Percentiles rank a stretch among this genome's conserved stretches.
Conservation (phyloP, 768 basidiomycete genomes). For the Mycena alexandri region DNA sequence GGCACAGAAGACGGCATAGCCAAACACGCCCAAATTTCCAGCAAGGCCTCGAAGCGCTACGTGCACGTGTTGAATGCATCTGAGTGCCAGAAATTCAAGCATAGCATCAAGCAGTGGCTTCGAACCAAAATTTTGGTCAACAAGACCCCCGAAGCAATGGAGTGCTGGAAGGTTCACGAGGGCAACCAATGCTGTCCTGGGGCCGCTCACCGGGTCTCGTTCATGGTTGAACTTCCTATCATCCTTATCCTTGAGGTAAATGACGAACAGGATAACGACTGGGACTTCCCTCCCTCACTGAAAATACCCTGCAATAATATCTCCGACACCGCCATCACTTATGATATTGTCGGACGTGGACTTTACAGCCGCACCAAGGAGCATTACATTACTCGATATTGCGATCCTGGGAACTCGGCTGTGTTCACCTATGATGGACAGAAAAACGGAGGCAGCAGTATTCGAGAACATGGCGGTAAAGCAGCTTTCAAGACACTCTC, state of each 20-base stretch:
- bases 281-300: conserved; percentile 42
- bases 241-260: conserved; percentile 6
- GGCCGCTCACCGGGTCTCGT: conserved; percentile 22
- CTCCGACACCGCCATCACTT: conserved; percentile 34
- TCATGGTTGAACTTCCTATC: conserved; percentile 19
- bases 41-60: neutral
- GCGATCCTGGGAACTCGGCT: neutral
- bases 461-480: neutral
- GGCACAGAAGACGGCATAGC: no score
- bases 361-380: conserved; percentile 33
- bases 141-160: neutral
- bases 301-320: no score
- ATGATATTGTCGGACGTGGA: conserved; percentile 42
- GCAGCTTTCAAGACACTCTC: neutral
- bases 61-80: neutral
- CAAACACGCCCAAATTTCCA: conserved; percentile 9
- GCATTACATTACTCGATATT: conserved; percentile 45
- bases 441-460: no score
- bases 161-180: neutral
- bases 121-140: neutral
- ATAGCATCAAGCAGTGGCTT: no score
- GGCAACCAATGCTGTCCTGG: neutral
- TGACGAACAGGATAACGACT: conserved; percentile 34
- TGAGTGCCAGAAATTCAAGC: neutral
- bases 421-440: conserved; percentile 3